Evolutionary conservation across 2,329 filamentous ascomycete species (phyloP).

Genomic region (Juglanconis sp.): DNA sequence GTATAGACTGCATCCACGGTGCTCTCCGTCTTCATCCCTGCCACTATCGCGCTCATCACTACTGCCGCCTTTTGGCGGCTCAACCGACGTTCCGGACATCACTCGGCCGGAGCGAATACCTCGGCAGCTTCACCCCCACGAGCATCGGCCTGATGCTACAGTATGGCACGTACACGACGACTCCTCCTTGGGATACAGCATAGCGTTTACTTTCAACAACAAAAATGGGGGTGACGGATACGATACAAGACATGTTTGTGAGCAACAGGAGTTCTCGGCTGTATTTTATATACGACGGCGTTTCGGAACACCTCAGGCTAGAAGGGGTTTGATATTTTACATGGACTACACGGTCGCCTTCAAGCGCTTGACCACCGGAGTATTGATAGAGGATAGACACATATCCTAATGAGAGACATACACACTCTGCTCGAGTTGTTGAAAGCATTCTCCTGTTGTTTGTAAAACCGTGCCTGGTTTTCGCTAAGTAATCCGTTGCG

Average conservation of each 20-base stretch:
- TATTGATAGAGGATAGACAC: constrained; percentile 14
- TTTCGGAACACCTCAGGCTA: constrained; percentile 1
- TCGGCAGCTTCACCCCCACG: background rate
- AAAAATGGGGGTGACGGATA: constrained; percentile 1
- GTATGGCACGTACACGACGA: constrained; percentile 13
- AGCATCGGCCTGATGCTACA: background rate
- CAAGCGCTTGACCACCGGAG: constrained; percentile 2
- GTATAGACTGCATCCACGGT: background rate
- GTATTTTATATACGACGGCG: constrained; percentile 3
- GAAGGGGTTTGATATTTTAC: constrained; percentile 2
- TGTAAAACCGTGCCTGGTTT: too few relatives aligned
- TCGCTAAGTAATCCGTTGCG: too few relatives aligned
- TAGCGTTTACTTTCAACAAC: constrained; percentile 16
- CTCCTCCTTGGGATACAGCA: constrained; percentile 9
- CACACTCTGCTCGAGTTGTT: background rate
- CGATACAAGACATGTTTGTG: background rate
- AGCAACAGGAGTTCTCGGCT: constrained; percentile 2
- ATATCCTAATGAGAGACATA: background rate
- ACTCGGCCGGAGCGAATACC: background rate
- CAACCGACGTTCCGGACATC: background rate
- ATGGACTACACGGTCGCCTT: constrained; percentile 6
- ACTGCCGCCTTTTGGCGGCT: background rate
- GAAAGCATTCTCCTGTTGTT: background rate
- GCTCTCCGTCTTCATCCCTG: background rate
- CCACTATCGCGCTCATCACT: background rate